Base-by-base conservation (phyloP, 441 rosid species). In the Adansonia rubrostipa region DNA sequence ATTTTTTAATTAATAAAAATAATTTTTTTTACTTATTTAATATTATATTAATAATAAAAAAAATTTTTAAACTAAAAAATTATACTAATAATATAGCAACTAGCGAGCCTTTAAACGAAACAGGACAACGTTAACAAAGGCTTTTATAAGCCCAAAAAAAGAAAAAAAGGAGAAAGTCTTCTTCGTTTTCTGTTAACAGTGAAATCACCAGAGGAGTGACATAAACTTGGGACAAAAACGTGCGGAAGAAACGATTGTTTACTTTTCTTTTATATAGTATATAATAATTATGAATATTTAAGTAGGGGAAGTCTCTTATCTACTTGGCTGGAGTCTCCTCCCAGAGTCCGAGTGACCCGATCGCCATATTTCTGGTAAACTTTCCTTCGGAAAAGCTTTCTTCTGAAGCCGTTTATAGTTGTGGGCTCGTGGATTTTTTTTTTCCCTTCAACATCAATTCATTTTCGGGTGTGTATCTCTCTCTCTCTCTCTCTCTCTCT, bases 381-480 rank as follows among this genome's bases (percentile, higher is more conserved):
- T 4, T 22, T 47, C 13, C 72, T 9, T 73, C 3, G 9, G 14
- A 15, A 15, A 8, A 44, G 45, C 20, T 47, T 3, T 71, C 48
- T 53, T 60, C 19, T 40, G 3, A 76, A 45, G 54, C 53, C 11
- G 42, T 14, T 53, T 22, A 7, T 19, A 53, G 48, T 60, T 15
- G 58, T 70, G 74, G 47, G 48, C 36, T 50, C 9, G 6, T 40
- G 40, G 22, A 17, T 53, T 77, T 61, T 79, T 61, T 44, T 80
- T 62, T 71, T 45, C 33, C 64, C 22, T 47, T 42, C 71, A 73
- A 54, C 79, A 48, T 1, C 58, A 1, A 65, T 78, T 77, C 60
- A 3, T 73, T 22, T 6, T n/a, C 71, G 62, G 79, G 83, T 79
- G 22, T 47, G 45, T 51, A 17, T 61, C 22, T 60, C n/a, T 61